Evolutionary conservation across 1,284 basidiomycete species (phyloP), one percentile per base, ranked within the genome.

Genomic region (Trichosporon sp.): DNA sequence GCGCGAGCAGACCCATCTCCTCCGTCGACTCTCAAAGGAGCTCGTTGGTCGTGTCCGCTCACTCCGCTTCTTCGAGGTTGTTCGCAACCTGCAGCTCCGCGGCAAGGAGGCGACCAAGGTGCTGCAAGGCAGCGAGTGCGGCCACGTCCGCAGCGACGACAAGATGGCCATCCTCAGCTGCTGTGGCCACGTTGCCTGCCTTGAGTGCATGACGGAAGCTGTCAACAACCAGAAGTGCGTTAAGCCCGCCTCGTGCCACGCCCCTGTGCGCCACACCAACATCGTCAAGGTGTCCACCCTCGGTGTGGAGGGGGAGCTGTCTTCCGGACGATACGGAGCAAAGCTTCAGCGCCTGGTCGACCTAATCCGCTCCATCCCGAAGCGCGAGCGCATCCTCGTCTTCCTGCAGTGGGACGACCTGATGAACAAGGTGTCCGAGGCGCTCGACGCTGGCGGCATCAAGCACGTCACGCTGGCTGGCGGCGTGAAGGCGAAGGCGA

Each of bases 331-430:
- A 69, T 97, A 87, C 70, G 94, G 94, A 8, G 87, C 87, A 81
- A 97, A 97, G 80, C 82, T 97, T 25, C 91, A 94, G 73, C 87
- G 86, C 71, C 87, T 95, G 60, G 87, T 95, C 32, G 82, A 89
- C 32, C 80, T 96, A 67, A 89, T 97, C 80, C 88, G 88, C 87
- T 89, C 77, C 37, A 85, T 95, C 25, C 87, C 89, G 1, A 84
- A 86, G 69, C 82, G 87, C 14, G 92, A 96, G 70, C 88, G 92
- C 2, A 85, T 95, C 13, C 85, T 97, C 40, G 86, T 97, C 60
- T 97, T 97, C 78, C 89, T 95, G 13, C 94, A 97, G 74, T 97
- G 95, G 84, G 88, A 88, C 9, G 95, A 96, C 77, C 84, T 97
- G 66, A 91, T 90, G 83, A 87, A 87, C 74, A 96, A 95, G 78